phyloP scores from a whole-genome alignment of 495 filamentous ascomycete species.

The Collariella sp. region DNA sequence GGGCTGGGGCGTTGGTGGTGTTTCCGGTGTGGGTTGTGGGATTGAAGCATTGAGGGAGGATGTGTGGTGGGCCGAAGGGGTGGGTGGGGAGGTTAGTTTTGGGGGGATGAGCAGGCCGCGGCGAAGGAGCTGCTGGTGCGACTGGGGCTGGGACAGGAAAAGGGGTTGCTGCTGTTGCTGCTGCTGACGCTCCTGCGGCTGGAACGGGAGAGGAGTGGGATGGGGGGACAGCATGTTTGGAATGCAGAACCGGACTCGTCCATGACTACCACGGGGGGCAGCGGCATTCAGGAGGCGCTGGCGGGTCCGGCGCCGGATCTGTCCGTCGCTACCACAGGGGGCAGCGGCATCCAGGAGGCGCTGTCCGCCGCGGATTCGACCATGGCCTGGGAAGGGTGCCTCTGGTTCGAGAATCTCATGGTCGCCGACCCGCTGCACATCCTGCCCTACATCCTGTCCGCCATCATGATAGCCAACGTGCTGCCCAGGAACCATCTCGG shows the following conservation, averaged over 20 bases:
- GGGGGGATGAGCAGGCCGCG: too few relatives aligned
- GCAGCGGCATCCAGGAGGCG: not conserved
- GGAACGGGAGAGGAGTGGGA: not conserved
- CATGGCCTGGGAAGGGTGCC: slow-evolving; percentile 57
- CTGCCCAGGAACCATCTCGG: slow-evolving; percentile 17
- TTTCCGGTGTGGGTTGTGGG: slow-evolving; percentile 58
- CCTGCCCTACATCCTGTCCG: slow-evolving; percentile 54
- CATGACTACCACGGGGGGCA: not conserved
- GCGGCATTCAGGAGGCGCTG: not conserved
- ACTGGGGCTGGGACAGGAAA: too few relatives aligned
- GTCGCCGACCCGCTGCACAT: slow-evolving; percentile 58
- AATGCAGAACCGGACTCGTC: too few relatives aligned
- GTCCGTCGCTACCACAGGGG: too few relatives aligned
- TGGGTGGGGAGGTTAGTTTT: too few relatives aligned
- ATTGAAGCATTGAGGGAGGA: slow-evolving; percentile 59
- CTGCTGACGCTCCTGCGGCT: slow-evolving; percentile 19
- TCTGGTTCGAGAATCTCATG: slow-evolving; percentile 76
- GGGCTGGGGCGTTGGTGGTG: slow-evolving; percentile 34
- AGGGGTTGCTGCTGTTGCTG: slow-evolving; percentile 44
- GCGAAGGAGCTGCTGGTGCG: too few relatives aligned
- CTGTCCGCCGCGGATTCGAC: slow-evolving; percentile 3
- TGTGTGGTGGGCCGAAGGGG: slow-evolving; percentile 50
- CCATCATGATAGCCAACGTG: slow-evolving; percentile 38
- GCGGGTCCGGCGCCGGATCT: not conserved
- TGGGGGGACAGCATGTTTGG: not conserved